Conservation (phyloP, 495 filamentous ascomycete species). For the Astrothelium subdiscretum region DNA sequence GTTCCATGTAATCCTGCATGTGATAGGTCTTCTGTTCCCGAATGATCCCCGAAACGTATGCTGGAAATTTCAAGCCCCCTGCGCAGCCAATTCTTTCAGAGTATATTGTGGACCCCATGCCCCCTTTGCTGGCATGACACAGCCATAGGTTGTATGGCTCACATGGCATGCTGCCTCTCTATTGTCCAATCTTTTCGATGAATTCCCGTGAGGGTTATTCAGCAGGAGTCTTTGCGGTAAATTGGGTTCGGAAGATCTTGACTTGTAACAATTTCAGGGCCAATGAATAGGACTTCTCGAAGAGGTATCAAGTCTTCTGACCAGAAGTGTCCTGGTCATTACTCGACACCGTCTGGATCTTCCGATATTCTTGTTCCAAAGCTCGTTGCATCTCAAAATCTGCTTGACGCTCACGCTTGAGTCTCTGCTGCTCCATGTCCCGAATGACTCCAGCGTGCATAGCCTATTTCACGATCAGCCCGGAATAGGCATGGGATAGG, state of each 20-base stretch:
- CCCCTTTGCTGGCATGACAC: neutral
- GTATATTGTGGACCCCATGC: neutral
- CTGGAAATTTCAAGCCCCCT: too few relatives aligned
- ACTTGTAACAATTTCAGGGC: too few relatives aligned
- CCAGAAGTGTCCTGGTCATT: conserved; percentile 1
- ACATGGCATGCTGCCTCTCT: neutral
- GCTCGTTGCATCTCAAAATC: conserved; percentile 87
- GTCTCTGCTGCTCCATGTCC: conserved; percentile 84
- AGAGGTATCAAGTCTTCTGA: too few relatives aligned
- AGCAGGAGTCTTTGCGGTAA: too few relatives aligned
- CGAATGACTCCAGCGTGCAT: conserved; percentile 95
- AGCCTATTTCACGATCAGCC: conserved; percentile 42
- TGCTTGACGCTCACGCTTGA: conserved; percentile 69
- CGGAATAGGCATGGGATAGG: conserved; percentile 1
- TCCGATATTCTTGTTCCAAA: conserved; percentile 82
- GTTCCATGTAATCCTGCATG: too few relatives aligned
- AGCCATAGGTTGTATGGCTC: neutral
- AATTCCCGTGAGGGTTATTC: too few relatives aligned
- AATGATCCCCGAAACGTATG: too few relatives aligned
- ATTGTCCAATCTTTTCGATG: neutral
- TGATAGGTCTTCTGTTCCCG: too few relatives aligned
- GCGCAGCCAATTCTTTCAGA: neutral
- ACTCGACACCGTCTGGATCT: conserved; percentile 58
- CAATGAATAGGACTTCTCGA: too few relatives aligned
- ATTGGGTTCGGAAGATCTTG: too few relatives aligned